A percentile compares a stretch with the other conserved stretches of the same genome.
These are phyloP conservation scores for Telfairia occidentalis DNA, from an alignment of 331 rosid genomes.

Conservation along the genomic window DNA sequence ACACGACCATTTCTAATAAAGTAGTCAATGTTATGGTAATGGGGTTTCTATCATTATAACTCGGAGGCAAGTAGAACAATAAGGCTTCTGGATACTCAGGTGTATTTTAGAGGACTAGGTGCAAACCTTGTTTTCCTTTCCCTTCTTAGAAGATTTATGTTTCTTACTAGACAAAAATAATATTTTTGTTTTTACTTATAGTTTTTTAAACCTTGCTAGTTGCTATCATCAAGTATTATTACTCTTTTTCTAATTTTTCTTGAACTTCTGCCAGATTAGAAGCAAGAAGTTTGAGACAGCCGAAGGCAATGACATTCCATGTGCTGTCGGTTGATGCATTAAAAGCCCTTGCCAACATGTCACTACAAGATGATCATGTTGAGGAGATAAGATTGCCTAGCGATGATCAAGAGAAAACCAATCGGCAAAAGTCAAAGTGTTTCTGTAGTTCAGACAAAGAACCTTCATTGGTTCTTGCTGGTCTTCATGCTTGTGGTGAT, in stretches of 20 bases:
- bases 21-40: not conserved
- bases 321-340: conserved; percentile 60
- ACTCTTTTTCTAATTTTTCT: not conserved
- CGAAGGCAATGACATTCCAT: conserved; percentile 65
- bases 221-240: not conserved
- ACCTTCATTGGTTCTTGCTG: conserved; percentile 63
- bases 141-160: not conserved
- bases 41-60: not conserved
- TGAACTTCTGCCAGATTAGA: conserved; percentile 44
- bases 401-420: conserved; percentile 20
- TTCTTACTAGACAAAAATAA: not conserved
- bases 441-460: conserved; percentile 22
- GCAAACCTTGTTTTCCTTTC: not conserved
- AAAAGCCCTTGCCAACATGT: conserved; percentile 49
- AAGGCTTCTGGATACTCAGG: not conserved
- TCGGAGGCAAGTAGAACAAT: not conserved
- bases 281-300: conserved; percentile 40
- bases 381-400: conserved; percentile 16
- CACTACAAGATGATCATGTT: conserved; percentile 26
- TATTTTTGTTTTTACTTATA: not conserved
- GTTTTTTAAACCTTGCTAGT: not conserved
- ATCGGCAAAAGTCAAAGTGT: conserved; percentile 13
- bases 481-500: conserved; percentile 98
- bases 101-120: not conserved
- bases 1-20: not conserved